Conservation (phyloP, 108 stramenopile genomes). For the Fragilaria radians region DNA sequence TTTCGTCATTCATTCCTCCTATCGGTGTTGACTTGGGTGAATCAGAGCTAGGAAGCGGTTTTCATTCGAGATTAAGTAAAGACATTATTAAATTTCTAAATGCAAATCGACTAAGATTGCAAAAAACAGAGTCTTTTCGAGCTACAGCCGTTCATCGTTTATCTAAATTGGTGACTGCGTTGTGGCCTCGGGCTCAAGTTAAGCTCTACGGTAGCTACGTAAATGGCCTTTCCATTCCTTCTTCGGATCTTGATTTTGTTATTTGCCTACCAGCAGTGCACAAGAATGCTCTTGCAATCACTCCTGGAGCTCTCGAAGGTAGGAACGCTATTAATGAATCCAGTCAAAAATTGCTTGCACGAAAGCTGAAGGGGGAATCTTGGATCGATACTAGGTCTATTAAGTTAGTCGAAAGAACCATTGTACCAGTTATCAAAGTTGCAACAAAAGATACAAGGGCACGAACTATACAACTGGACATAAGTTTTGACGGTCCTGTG, state of each 20-base stretch:
- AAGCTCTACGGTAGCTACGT: conserved; percentile 86
- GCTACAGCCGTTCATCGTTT: conserved; percentile 48
- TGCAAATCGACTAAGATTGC: conserved; percentile 34
- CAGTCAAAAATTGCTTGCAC: conserved; percentile 82
- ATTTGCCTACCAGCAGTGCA: conserved; percentile 91
- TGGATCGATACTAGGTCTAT: conserved; percentile 83
- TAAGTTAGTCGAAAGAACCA: conserved; percentile 74
- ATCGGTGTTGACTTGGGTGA: conserved; percentile 11
- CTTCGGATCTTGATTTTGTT: conserved; percentile 91
- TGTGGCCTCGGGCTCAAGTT: conserved; percentile 82
- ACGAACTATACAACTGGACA: conserved; percentile 61
- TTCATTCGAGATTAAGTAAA: conserved; percentile 61
- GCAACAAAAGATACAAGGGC: conserved; percentile 77
- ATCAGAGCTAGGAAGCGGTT: conserved; percentile 28
- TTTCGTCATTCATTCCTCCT: no score
- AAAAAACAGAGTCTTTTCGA: conserved; percentile 45
- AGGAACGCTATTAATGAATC: conserved; percentile 93
- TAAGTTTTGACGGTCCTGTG: conserved; percentile 72
- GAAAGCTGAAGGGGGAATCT: conserved; percentile 81
- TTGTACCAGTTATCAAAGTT: conserved; percentile 79
- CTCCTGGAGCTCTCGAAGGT: conserved; percentile 90
- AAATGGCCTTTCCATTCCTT: conserved; percentile 77
- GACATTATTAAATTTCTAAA: conserved; percentile 51
- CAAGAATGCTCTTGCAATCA: conserved; percentile 79
- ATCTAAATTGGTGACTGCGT: conserved; percentile 50